Evolutionary conservation across 2,329 filamentous ascomycete genomes (phyloP), one percentile per base, ranked within the genome.

Genomic region (Leptographium procerum): DNA sequence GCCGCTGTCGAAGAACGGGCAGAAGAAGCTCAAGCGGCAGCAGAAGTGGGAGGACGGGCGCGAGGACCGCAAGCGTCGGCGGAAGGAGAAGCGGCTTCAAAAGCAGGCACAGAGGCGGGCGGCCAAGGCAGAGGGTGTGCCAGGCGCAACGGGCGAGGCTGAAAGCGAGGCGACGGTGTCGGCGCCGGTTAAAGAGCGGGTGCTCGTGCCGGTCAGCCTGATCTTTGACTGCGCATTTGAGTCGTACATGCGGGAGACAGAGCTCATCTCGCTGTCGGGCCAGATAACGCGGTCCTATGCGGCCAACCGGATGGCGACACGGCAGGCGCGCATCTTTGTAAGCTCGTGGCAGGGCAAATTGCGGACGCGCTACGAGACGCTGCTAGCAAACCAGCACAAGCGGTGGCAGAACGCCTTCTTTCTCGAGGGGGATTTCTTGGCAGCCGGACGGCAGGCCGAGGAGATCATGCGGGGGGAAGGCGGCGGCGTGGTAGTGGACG

Each of bases 171-270:
- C 65, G 61, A 58, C 63, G 56, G 52, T 63, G 60, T n/a, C 52
- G 29, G n/a, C 43, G 66, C 72, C 28, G 43, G 13, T n/a, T 45
- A 61, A 61, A 11, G 48, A 60, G 40, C 61, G 60, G 52, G 54
- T 45, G 19, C 59, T 64, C 77, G 54, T 84, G 58, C 91, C 91
- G 1, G 75, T 97, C 26, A 83, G 89, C 0, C 75, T 99, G 64
- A 78, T 99, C 60, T 75, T 99, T 62, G 94, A 99, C 74, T 97
- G 92, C 72, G 85, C 88, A 64, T 99, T 95, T 69, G 91, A 99
- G 70, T 77, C 88, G 48, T 81, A 91, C 67, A 99, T 99, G 94
- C 79, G 79, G 55, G 88, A 92, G 43, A 87, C 88, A 65, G 94
- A 99, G 72, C 77, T 88, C 33, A 85, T 91, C 58, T 96, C 90